Evolutionary conservation across 352 stramenopile genomes (phyloP).

Genomic region (Globisporangium okanoganense): DNA sequence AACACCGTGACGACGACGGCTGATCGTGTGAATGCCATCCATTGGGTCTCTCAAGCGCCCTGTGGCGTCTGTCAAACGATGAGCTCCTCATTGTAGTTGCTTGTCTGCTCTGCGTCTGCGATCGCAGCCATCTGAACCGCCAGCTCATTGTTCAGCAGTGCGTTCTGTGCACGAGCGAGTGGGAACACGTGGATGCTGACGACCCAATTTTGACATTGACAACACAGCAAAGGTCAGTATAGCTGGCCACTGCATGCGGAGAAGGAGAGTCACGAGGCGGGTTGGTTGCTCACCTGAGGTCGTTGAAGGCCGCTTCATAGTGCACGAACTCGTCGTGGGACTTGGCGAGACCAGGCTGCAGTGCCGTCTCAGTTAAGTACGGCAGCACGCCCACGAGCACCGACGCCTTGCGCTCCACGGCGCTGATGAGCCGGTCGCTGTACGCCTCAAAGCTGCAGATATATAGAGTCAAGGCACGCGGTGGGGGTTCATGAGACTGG

Average conservation of each 20-base stretch:
- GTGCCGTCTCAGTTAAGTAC: slow-evolving; percentile 39
- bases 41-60: not conserved
- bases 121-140: slow-evolving; percentile 10
- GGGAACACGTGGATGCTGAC: slow-evolving; percentile 20
- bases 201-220: too few relatives aligned
- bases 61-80: not conserved
- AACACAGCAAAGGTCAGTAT: too few relatives aligned
- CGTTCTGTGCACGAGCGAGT: not conserved
- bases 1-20: too few relatives aligned
- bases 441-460: slow-evolving; percentile 68
- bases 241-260: too few relatives aligned
- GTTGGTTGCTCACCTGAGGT: slow-evolving; percentile 32
- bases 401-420: slow-evolving; percentile 34
- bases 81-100: slow-evolving; percentile 7
- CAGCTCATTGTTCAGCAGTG: slow-evolving; percentile 11
- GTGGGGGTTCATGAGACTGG: not conserved
- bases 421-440: slow-evolving; percentile 54
- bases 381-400: slow-evolving; percentile 48
- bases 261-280: too few relatives aligned
- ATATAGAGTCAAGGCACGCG: slow-evolving; percentile 7
- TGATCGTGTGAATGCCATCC: too few relatives aligned
- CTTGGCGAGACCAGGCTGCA: slow-evolving; percentile 39
- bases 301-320: slow-evolving; percentile 80
- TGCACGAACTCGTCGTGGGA: slow-evolving; percentile 47
- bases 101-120: not conserved